Evolutionary conservation across 1,284 basidiomycete species (phyloP).

Genomic region (Singerocomus rubriflavus): DNA sequence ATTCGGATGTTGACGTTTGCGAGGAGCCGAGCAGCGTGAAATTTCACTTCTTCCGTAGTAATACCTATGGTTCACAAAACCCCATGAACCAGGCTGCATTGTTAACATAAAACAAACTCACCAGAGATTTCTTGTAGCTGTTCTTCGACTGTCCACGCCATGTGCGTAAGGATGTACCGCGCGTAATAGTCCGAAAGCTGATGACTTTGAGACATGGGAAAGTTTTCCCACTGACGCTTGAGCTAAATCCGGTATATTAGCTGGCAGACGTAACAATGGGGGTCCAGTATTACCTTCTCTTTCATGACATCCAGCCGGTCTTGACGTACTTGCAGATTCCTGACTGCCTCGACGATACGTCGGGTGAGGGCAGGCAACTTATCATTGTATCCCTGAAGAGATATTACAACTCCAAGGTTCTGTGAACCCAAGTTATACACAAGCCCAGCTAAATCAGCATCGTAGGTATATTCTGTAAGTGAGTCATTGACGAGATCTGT

Average conservation of each 20-base stretch:
- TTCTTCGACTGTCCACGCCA: conserved; percentile 80
- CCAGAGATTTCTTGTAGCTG: conserved; percentile 76
- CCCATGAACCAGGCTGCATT: neutral
- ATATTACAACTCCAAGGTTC: conserved; percentile 68
- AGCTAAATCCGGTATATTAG: conserved; percentile 41
- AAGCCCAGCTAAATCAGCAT: conserved; percentile 90
- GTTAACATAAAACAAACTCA: conserved; percentile 39
- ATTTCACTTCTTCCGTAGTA: conserved; percentile 63
- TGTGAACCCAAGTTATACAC: conserved; percentile 71
- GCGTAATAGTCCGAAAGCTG: conserved; percentile 78
- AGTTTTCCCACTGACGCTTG: conserved; percentile 80
- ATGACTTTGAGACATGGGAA: conserved; percentile 84
- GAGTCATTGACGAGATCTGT: conserved; percentile 87
- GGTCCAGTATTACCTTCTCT: conserved; percentile 63
- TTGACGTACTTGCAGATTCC: conserved; percentile 64
- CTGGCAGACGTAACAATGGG: conserved; percentile 1
- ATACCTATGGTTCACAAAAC: conserved; percentile 5
- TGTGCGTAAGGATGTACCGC: conserved; percentile 67
- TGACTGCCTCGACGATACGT: conserved; percentile 74
- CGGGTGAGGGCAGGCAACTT: conserved; percentile 81
- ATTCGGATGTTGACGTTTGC: conserved; percentile 72
- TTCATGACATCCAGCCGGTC: conserved; percentile 81
- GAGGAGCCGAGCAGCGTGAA: conserved; percentile 64
- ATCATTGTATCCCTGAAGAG: conserved; percentile 90
- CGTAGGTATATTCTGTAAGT: conserved; percentile 89